Percentiles rank a stretch among this genome's conserved stretches.
Conservation (phyloP, 176 grass and related monocot species). For the Triticum dicoccoides region DNA sequence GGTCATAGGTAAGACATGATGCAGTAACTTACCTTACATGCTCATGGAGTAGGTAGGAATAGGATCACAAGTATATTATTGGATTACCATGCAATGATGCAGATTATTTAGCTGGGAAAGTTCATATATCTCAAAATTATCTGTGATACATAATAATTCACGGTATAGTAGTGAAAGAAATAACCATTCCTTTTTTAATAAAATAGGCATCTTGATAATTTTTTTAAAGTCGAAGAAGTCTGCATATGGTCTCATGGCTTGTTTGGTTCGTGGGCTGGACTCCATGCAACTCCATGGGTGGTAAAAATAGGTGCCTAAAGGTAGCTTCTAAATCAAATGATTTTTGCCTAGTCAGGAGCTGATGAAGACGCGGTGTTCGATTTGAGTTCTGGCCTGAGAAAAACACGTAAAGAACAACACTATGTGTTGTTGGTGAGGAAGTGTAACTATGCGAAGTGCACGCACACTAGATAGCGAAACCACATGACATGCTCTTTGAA, state of each 20-base stretch:
- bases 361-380: neutral
- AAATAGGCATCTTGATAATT: conserved; percentile 12
- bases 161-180: neutral
- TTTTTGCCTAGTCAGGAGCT: neutral
- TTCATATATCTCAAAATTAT: neutral
- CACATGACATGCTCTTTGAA: too few relatives aligned
- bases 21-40: neutral
- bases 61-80: neutral
- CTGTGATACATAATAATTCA: neutral
- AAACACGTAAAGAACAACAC: neutral
- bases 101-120: neutral
- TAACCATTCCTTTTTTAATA: neutral
- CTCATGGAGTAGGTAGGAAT: conserved; percentile 17
- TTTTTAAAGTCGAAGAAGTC: neutral
- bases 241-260: neutral
- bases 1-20: neutral
- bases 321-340: neutral
- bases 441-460: neutral
- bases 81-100: neutral
- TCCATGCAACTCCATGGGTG: neutral
- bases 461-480: neutral
- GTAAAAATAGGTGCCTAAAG: neutral
- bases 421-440: neutral
- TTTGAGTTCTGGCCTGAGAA: neutral
- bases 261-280: neutral